Percentiles rank a stretch among this genome's conserved stretches.
phyloP scores from a whole-genome alignment of 495 filamentous ascomycete genomes.

The Penicillium desertorum region DNA sequence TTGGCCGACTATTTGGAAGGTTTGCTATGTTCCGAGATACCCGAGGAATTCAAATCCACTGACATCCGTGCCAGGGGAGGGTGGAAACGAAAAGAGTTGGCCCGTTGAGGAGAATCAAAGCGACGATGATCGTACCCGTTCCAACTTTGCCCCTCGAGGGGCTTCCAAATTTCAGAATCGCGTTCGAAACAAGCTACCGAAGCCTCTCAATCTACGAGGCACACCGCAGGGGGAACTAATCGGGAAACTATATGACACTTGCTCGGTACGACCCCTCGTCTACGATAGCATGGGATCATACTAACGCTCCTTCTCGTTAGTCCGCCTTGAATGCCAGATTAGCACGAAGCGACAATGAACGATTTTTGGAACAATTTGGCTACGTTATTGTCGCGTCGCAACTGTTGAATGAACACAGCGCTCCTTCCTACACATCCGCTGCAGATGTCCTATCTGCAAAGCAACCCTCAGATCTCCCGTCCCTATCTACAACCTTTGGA shows the following conservation, averaged over 20 bases:
- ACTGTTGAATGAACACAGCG: conserved; percentile 69
- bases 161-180: conserved; percentile 64
- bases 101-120: conserved; percentile 43
- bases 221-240: conserved; percentile 50
- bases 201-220: conserved; percentile 57
- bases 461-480: conserved; percentile 36
- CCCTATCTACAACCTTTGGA: conserved; percentile 46
- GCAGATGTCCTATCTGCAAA: conserved; percentile 40
- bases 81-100: conserved; percentile 47
- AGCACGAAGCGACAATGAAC: conserved; percentile 75
- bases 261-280: conserved; percentile 51
- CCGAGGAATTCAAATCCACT: conserved; percentile 15
- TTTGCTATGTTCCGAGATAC: conserved; percentile 37
- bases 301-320: conserved; percentile 31
- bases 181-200: conserved; percentile 64
- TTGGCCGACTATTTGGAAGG: conserved; percentile 93
- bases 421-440: conserved; percentile 48
- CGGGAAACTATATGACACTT: conserved; percentile 55
- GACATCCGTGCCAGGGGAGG: conserved; percentile 44
- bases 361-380: conserved; percentile 92
- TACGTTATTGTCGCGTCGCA: conserved; percentile 96
- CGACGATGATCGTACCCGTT: conserved; percentile 33
- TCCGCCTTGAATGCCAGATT: conserved; percentile 67
- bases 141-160: conserved; percentile 75
- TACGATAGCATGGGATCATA: background rate